phyloP scores from a whole-genome alignment of 306 rosid genomes.

The Abrus precatorius region DNA sequence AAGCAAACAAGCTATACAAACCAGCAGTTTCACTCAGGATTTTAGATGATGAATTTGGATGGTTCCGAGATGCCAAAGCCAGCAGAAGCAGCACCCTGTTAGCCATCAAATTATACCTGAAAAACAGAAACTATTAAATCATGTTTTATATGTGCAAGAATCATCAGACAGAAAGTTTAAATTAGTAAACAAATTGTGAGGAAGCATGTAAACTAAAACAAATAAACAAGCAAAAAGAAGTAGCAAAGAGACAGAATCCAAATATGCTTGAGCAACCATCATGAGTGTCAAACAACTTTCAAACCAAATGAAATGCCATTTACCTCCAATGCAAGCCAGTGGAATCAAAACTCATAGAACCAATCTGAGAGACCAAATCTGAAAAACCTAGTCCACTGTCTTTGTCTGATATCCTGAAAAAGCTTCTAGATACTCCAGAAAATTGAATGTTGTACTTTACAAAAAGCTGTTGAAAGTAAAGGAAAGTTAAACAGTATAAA shows the following conservation, averaged over 20 bases:
- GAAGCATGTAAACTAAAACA: conserved; percentile 37
- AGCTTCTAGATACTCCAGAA: conserved; percentile 94
- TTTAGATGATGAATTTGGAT: conserved; percentile 80
- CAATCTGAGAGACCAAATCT: conserved; percentile 90
- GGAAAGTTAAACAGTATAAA: conserved; percentile 46
- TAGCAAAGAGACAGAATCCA: conserved; percentile 23
- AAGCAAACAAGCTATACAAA: conserved; percentile 53
- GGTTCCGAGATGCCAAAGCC: conserved; percentile 91
- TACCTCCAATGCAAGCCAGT: conserved; percentile 98
- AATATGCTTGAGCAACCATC: conserved; percentile 41
- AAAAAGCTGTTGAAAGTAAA: conserved; percentile 80
- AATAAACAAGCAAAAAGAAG: background rate
- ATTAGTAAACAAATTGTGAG: conserved; percentile 30
- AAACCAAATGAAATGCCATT: conserved; percentile 43
- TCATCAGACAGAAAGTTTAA: conserved; percentile 36
- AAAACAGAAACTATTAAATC: conserved; percentile 40
- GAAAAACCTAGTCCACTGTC: conserved; percentile 70
- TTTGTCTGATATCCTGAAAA: conserved; percentile 73
- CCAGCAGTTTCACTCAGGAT: conserved; percentile 96
- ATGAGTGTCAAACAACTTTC: conserved; percentile 39
- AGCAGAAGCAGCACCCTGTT: conserved; percentile 90
- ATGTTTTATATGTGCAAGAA: conserved; percentile 36
- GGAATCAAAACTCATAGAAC: conserved; percentile 94
- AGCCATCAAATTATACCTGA: conserved; percentile 97
- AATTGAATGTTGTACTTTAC: conserved; percentile 97